These are phyloP conservation scores for Microsporum audouinii DNA, from an alignment of 2,329 filamentous ascomycete genomes.

Conservation along the genomic window DNA sequence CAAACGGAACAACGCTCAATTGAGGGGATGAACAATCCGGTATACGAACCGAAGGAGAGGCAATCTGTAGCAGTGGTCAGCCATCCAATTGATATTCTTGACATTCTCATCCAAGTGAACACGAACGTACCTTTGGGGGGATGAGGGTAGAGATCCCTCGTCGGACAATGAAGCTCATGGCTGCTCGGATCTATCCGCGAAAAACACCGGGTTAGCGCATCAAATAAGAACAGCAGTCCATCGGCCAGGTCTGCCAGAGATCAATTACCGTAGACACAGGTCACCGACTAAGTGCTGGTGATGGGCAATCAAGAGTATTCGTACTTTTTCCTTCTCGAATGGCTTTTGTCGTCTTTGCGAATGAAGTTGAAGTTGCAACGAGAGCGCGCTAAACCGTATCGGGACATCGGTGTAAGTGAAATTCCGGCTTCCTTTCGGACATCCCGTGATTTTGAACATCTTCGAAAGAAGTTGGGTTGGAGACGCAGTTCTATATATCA, in stretches of 20 bases:
- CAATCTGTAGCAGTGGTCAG: constrained; percentile 50
- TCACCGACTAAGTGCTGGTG: neutral
- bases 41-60: constrained; percentile 66
- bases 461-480: neutral
- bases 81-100: constrained; percentile 16
- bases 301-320: neutral
- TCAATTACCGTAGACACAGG: constrained; percentile 1
- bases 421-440: neutral
- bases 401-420: constrained; percentile 12
- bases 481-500: neutral
- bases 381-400: constrained; percentile 27
- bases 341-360: neutral
- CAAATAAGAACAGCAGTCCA: neutral
- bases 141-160: constrained; percentile 96
- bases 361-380: constrained; percentile 18
- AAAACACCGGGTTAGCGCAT: neutral
- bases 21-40: neutral
- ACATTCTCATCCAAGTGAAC: constrained; percentile 11
- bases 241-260: neutral
- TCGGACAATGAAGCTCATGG: constrained; percentile 86
- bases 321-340: neutral
- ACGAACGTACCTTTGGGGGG: constrained; percentile 74
- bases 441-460: neutral
- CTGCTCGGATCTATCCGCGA: constrained; percentile 30
- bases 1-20: neutral